phyloP scores from a whole-genome alignment of 2,329 filamentous ascomycete genomes.

The Emergomyces africanus region DNA sequence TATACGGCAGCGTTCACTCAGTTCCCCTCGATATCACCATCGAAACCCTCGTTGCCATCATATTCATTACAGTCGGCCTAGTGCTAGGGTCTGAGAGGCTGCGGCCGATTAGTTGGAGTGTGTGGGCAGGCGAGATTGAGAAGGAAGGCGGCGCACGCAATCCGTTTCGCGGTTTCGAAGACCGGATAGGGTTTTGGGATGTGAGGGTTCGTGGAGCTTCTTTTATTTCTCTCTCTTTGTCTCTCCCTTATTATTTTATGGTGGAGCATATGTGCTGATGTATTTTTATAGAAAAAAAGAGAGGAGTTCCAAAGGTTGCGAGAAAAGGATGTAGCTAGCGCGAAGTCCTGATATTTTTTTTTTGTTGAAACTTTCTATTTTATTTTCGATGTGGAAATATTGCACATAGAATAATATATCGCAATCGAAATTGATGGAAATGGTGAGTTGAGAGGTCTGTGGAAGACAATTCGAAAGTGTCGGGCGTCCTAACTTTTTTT shows the following conservation, averaged over 20 bases:
- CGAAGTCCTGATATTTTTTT: conserved; percentile 10
- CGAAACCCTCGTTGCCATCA: conserved; percentile 68
- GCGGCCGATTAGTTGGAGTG: conserved; percentile 79
- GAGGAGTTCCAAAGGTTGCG: conserved; percentile 61
- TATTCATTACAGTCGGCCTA: conserved; percentile 71
- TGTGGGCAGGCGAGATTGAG: conserved; percentile 58
- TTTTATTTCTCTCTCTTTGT: conserved; percentile 1
- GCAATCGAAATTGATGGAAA: not conserved
- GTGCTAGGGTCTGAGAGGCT: conserved; percentile 65
- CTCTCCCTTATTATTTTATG: not conserved
- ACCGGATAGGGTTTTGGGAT: conserved; percentile 73
- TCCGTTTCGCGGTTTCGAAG: conserved; percentile 67
- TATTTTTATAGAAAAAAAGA: conserved; percentile 41
- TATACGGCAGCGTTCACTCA: conserved; percentile 47
- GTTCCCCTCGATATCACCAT: conserved; percentile 78
- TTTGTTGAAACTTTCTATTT: not conserved
- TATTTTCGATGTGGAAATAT: not conserved
- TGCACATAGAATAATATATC: not conserved
- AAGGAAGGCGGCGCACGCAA: conserved; percentile 58
- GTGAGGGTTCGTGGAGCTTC: conserved; percentile 51
- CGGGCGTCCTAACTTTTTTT: not conserved
- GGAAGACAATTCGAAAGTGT: not conserved
- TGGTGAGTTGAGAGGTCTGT: not conserved
- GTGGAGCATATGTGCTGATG: conserved; percentile 8
- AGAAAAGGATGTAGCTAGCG: conserved; percentile 20